Conservation (phyloP, 352 stramenopile genomes). For the Phytopythium helicoides region DNA sequence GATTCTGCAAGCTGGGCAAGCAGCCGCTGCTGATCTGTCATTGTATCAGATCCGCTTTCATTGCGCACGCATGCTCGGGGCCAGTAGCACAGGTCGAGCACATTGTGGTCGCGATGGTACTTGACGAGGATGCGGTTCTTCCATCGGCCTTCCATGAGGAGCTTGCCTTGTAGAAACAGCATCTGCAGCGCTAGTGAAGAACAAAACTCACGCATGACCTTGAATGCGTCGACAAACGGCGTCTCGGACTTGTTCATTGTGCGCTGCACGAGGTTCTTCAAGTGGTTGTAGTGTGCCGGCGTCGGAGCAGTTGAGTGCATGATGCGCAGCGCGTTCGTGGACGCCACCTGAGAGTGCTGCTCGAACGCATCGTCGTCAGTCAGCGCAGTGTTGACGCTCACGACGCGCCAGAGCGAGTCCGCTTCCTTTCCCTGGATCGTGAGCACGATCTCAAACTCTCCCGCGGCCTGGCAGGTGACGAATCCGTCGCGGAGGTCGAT, state of each 20-base stretch:
- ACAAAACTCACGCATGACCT: constrained; percentile 84
- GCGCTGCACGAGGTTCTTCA: constrained; percentile 82
- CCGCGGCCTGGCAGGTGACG: constrained; percentile 68
- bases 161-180: constrained; percentile 64
- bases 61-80: constrained; percentile 66
- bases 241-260: constrained; percentile 84
- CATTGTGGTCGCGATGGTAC: constrained; percentile 72
- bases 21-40: constrained; percentile 63
- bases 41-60: constrained; percentile 22
- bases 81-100: constrained; percentile 85
- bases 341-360: constrained; percentile 48
- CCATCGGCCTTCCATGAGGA: constrained; percentile 80
- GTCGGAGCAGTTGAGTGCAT: constrained; percentile 76
- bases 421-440: constrained; percentile 79
- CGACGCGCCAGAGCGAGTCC: constrained; percentile 75
- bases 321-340: constrained; percentile 67
- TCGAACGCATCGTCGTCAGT: constrained; percentile 60
- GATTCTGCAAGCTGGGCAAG: constrained; percentile 54
- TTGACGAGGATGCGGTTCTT: constrained; percentile 78
- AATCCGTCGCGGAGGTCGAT: constrained; percentile 77
- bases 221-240: constrained; percentile 76
- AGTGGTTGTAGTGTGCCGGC: constrained; percentile 73
- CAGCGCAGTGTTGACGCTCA: constrained; percentile 75
- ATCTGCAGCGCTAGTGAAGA: constrained; percentile 78
- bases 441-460: constrained; percentile 84